phyloP scores from a whole-genome alignment of 331 rosid genomes.

The Acacia pycnantha region DNA sequence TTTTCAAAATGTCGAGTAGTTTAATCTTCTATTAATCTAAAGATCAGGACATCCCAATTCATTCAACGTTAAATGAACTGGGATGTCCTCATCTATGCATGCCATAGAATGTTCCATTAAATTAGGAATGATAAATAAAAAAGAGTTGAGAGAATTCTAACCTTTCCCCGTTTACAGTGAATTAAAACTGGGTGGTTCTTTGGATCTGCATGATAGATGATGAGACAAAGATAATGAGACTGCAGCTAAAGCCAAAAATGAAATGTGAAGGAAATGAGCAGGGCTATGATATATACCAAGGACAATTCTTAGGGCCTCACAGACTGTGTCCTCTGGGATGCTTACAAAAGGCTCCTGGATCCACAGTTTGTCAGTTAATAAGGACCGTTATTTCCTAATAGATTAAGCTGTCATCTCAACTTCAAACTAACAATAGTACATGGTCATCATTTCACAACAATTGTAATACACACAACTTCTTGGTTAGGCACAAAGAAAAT shows the following conservation, averaged over 20 bases:
- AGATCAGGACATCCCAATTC: no score
- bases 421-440: background rate
- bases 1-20: background rate
- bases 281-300: slow-evolving; percentile 52
- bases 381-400: slow-evolving; percentile 20
- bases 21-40: no score
- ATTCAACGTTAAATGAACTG: background rate
- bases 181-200: slow-evolving; percentile 93
- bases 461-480: background rate
- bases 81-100: background rate
- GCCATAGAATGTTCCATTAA: background rate
- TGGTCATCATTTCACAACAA: background rate
- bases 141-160: slow-evolving; percentile 26
- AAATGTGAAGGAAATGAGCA: slow-evolving; percentile 10
- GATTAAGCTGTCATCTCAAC: slow-evolving; percentile 1
- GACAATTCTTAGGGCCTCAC: slow-evolving; percentile 83
- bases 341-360: slow-evolving; percentile 94
- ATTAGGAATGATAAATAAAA: background rate
- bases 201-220: slow-evolving; percentile 56
- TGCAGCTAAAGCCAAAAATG: slow-evolving; percentile 5
- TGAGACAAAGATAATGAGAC: slow-evolving; percentile 13
- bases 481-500: background rate
- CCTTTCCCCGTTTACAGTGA: slow-evolving; percentile 98
- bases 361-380: slow-evolving; percentile 16
- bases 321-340: slow-evolving; percentile 87